Conservation (phyloP, 768 basidiomycete genomes). For the Crucibulum laeve region DNA sequence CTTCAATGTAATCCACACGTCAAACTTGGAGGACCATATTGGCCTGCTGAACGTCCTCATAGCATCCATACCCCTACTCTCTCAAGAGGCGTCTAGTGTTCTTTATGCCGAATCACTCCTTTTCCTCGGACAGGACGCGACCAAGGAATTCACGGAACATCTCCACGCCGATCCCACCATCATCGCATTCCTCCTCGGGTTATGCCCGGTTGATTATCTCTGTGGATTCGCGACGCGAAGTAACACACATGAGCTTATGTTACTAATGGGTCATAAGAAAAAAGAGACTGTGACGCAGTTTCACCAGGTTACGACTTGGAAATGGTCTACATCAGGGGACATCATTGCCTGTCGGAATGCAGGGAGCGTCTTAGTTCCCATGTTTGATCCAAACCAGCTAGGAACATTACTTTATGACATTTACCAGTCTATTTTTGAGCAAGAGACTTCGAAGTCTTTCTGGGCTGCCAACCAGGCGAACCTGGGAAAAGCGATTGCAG, state of each 20-base stretch:
- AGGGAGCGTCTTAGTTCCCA: conserved; percentile 4
- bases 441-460: conserved; percentile 19
- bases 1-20: too few species aligned
- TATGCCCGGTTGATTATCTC: conserved; percentile 28
- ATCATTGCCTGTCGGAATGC: conserved; percentile 4
- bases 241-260: conserved; percentile 30
- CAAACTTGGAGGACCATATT: too few species aligned
- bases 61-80: too few species aligned
- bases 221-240: conserved; percentile 29
- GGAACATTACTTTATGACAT: conserved; percentile 32
- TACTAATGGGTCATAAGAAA: conserved; percentile 1
- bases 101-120: conserved; percentile 30
- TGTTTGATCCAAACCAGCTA: conserved; percentile 21
- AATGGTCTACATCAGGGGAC: conserved; percentile 21
- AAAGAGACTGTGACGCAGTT: conserved; percentile 20
- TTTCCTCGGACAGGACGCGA: conserved; percentile 16
- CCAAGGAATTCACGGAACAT: conserved; percentile 22
- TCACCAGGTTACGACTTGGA: conserved; percentile 34
- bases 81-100: conserved; percentile 14
- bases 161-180: conserved; percentile 27
- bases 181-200: conserved; percentile 26
- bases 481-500: conserved; percentile 11
- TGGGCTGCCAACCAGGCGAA: conserved; percentile 8
- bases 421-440: conserved; percentile 32
- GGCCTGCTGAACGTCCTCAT: too few species aligned